Conservation (phyloP, 768 basidiomycete genomes). For the Lentinula lateritia region DNA sequence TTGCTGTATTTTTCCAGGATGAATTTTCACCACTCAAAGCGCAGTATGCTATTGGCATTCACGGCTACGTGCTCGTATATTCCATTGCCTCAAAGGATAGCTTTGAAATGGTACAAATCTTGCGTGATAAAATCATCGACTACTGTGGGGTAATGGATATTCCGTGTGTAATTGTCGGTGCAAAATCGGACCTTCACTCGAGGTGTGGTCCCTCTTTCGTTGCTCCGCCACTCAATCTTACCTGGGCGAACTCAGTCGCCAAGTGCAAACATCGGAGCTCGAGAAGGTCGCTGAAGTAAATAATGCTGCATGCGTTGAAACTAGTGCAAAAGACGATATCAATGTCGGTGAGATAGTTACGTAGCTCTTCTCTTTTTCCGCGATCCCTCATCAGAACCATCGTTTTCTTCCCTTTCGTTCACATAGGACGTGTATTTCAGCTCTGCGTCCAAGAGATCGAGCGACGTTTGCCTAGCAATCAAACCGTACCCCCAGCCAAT, state of each 20-base stretch:
- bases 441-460: slow-evolving; percentile 81
- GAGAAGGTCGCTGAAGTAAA: slow-evolving; percentile 67
- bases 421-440: slow-evolving; percentile 75
- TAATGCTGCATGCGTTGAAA: slow-evolving; percentile 80
- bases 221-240: neutral
- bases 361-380: neutral
- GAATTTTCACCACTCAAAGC: slow-evolving; percentile 93
- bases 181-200: slow-evolving; percentile 78
- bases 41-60: slow-evolving; percentile 94
- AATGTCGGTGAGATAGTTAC: slow-evolving; percentile 71
- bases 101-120: slow-evolving; percentile 91
- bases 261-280: slow-evolving; percentile 69
- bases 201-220: slow-evolving; percentile 43
- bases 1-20: slow-evolving; percentile 46
- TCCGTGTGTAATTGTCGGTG: slow-evolving; percentile 94
- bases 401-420: neutral
- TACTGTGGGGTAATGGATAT: slow-evolving; percentile 81
- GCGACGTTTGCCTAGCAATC: slow-evolving; percentile 34
- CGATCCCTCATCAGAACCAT: neutral
- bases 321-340: slow-evolving; percentile 80
- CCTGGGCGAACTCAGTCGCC: slow-evolving; percentile 39
- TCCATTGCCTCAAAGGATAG: slow-evolving; percentile 84
- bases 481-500: neutral
- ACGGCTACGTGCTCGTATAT: slow-evolving; percentile 96
- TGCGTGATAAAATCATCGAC: slow-evolving; percentile 90